phyloP scores from a whole-genome alignment of 2,329 filamentous ascomycete species.

The Zasmidium cellare region DNA sequence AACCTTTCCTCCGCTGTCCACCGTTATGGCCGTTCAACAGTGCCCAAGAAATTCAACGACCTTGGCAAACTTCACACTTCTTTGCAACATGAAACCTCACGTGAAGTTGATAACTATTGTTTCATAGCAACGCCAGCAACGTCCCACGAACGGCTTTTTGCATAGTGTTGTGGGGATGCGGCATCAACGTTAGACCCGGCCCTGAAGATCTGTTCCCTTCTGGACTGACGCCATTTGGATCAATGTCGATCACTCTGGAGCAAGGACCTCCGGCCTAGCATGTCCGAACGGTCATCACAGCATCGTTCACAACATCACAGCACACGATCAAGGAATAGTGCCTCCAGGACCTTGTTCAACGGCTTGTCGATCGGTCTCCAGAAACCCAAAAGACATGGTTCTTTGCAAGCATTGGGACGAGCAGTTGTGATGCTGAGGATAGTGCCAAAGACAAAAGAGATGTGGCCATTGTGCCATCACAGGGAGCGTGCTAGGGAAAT shows the following conservation, averaged over 20 bases:
- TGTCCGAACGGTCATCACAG: neutral
- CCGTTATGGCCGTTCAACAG: neutral
- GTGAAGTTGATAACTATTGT: neutral
- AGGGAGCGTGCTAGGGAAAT: neutral
- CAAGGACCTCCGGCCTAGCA: neutral
- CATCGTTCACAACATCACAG: neutral
- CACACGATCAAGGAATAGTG: neutral
- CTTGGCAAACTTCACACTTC: neutral
- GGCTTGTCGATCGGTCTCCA: neutral
- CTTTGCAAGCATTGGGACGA: neutral
- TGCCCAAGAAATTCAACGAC: neutral
- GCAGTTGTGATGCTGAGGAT: neutral
- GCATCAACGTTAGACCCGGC: neutral
- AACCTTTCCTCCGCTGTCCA: too few relatives aligned
- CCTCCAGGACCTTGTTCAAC: neutral
- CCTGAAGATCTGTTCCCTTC: neutral
- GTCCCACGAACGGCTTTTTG: neutral
- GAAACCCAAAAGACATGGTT: neutral
- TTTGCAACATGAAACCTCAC: neutral
- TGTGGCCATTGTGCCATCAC: neutral
- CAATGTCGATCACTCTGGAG: neutral
- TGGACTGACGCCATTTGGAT: neutral
- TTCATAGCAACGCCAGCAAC: neutral
- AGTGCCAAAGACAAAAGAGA: neutral
- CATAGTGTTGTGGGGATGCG: neutral